Evolutionary conservation across 257 asterid species (phyloP), one percentile per base, ranked within the genome.

Genomic region (Gynochthodes officinalis): DNA sequence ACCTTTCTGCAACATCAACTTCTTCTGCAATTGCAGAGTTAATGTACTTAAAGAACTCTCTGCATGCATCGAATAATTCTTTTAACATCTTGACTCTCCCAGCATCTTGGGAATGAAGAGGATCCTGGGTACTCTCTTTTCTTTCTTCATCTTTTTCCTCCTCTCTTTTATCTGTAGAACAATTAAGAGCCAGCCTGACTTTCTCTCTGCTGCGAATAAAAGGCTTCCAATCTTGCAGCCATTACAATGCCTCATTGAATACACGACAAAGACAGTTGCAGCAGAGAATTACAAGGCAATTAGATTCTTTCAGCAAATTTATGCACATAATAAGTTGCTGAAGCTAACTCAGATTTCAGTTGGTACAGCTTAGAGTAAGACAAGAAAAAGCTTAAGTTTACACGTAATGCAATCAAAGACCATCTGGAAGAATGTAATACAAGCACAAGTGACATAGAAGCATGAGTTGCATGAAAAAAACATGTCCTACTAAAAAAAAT

Each of bases 181-280:
- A 57, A 50, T 68, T 73, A 28, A 2, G 28, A 55, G 57, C 59
- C 63, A 72, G 40, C 74, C 74, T 82, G 44, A 64, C 43, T 35
- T 70, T 64, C 66, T 78, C 82, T 67, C 84, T 82, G 72, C 74
- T 76, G 57, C 82, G 35, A 63, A 86, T 79, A 71, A 86, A n/a
- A 88, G 35, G 49, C 76, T 82, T 89, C 96, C 74, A 94, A 71
- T 77, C 79, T 84, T 67, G 86, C 77, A 48, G 97, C 92, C 96
- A 91, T 87, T 53, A 53, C 77, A 58, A 85, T 77, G 59, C 91
- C 98, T 63, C 89, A 86, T 42, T 73, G 70, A 70, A 91, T 83
- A 79, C 97, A 91, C 16, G 89, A 80, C 7, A 86, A 68, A 32
- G 98, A 97, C 72, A 93, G 78, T 97, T 93, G 88, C 78, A 75